Evolutionary conservation across 2,329 filamentous ascomycete species (phyloP), one percentile per base, ranked within the genome.

Genomic region (Lizonia empirigonia): DNA sequence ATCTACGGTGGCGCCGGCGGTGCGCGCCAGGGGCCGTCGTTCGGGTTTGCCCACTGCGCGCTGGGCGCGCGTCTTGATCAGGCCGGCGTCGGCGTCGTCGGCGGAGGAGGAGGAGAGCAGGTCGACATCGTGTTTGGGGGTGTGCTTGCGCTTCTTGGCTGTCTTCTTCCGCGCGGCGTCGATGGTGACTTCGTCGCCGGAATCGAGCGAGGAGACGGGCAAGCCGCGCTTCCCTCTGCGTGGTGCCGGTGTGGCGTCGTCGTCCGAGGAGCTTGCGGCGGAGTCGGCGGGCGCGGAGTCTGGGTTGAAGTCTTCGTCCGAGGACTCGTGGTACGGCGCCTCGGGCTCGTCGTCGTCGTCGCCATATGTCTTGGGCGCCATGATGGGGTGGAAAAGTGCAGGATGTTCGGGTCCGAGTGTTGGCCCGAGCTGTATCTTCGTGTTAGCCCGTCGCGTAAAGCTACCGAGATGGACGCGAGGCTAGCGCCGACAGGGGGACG

Each of bases 221-320:
- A 64, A 68, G 45, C 74, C 76, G 27, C 68, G 67, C 58, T 74
- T 70, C 39, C 61, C 42, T 38, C 60, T 67, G 45, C 55, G 59
- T 33, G 57, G 58, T 40, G 52, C 35, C n/a, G 62, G 54, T 34
- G 60, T 62, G 23, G 55, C 44, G 3, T 56, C 47, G 35, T 66
- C 70, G 38, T 65, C 70, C 34, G 69, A 71, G 7, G 80, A 80
- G 49, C 81, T 84, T 5, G 82, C 82, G 9, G 78, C 79, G 12
- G 73, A 77, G 13, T 75, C 78, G 24, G 60, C 68, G 70, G 29
- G 73, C 63, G 22, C 85, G n/a, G 82, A 83, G 19, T 85, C 82
- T 55, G 90, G 90, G 66, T 90, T 87, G 8, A 87, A 88, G 67
- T 91, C 88, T 59, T 90, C 85, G 3, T 86, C 86, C 1, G 87